Base-by-base conservation (phyloP, 2,329 filamentous ascomycete genomes). In the Plenodomus biglobosus region DNA sequence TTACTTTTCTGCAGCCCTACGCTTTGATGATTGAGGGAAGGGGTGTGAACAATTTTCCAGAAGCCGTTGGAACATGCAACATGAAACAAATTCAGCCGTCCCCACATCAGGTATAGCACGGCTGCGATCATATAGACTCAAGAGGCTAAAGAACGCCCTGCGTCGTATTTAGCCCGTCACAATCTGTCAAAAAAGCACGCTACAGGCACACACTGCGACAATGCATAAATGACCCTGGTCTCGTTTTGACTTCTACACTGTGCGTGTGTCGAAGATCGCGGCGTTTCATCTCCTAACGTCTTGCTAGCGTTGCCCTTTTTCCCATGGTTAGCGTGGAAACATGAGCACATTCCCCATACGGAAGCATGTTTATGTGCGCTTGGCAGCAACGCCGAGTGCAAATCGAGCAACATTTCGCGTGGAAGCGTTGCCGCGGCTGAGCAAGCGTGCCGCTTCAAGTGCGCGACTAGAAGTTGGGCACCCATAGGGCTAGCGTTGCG, bases 341-440 rank as follows among this genome's bases (percentile, higher is more conserved):
- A 36, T 36, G 32, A 17, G 4, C 6, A 36, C 4, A 6, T 36
- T 36, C 32, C 32, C 17, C 7, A 37, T 18, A 4, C 13, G 35
- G 18, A 7, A 17, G 11, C 35, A 20, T 8, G 13, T 18, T 20
- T 37, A n/a, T n/a, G 16, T 37, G 35, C 8, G 13, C 35, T 40
- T 16, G 37, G 38, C 13, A 37, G 8, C 8, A 32, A 32, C 13
- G 27, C 27, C 3, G 13, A 15, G 27, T 3, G 27, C 27, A 32
- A 11, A 11, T 32, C 27, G 15, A 32, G 46, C 54, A 54, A 24
- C 11, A 2, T 19, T 35, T 52, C 53, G 59, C 55, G 53, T 58
- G 55, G 59, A 61, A 62, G 56, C 54, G 57, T 51, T 58, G 58
- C 59, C 59, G 59, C 46, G 56, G 44, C n/a, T 30, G 15, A 22